Conservation (phyloP, 176 grass and related monocot genomes). For the Saccharum spontaneum region DNA sequence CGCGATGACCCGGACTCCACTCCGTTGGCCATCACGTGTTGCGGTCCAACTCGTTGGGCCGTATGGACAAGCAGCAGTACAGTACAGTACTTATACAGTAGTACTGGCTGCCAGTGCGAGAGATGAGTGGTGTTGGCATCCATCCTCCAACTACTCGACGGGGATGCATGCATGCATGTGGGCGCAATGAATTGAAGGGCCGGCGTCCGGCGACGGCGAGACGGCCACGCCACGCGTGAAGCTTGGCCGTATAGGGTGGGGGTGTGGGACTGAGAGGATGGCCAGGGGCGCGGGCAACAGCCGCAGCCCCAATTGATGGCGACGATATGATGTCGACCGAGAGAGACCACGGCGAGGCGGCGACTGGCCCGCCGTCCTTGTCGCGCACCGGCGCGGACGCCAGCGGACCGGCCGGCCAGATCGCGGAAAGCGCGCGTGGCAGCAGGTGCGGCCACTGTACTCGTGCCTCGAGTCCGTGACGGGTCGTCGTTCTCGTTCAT, state of each 20-base stretch:
- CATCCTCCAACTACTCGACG: neutral
- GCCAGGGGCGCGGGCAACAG: neutral
- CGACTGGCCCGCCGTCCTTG: too few relatives aligned
- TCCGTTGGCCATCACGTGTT: neutral
- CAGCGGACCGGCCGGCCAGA: too few relatives aligned
- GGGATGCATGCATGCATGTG: constrained; percentile 19
- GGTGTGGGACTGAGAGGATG: neutral
- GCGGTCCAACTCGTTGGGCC: neutral
- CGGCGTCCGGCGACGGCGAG: neutral
- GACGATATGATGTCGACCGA: too few relatives aligned
- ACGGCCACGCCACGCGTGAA: constrained; percentile 1
- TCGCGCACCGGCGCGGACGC: too few relatives aligned
- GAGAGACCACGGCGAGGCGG: too few relatives aligned
- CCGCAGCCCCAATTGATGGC: neutral
- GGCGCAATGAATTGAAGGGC: constrained; percentile 25
- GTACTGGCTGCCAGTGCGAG: neutral
- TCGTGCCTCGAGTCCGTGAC: too few relatives aligned
- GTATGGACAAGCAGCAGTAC: neutral
- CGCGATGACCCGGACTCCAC: neutral
- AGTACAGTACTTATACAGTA: neutral
- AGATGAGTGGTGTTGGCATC: neutral
- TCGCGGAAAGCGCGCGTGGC: too few relatives aligned
- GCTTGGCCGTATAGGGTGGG: neutral
- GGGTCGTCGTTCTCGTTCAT: too few relatives aligned
- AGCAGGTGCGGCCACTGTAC: too few relatives aligned